phyloP scores from a whole-genome alignment of 1,284 basidiomycete genomes.

The Malassezia caprae region DNA sequence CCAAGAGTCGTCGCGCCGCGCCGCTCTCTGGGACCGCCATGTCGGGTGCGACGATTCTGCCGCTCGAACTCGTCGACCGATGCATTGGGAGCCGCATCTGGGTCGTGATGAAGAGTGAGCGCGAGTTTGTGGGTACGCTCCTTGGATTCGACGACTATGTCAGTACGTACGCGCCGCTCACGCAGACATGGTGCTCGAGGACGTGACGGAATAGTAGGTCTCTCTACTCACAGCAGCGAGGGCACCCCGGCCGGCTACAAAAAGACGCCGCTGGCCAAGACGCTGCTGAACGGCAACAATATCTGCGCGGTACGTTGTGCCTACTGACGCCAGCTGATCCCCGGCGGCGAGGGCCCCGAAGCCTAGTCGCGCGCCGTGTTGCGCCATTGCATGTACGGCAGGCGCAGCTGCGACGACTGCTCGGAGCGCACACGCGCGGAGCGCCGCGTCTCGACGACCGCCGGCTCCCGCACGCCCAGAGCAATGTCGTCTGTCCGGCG shows the following conservation, averaged over 20 bases:
- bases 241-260: constrained; percentile 49
- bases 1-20: neutral
- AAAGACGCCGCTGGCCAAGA: constrained; percentile 74
- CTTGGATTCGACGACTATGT: constrained; percentile 98
- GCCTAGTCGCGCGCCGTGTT: constrained; percentile 11
- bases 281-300: constrained; percentile 90
- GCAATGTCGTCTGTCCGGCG: constrained; percentile 27
- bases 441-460: constrained; percentile 19
- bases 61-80: constrained; percentile 47
- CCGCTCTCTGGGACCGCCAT: constrained; percentile 1
- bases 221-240: constrained; percentile 4
- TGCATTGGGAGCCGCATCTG: constrained; percentile 49
- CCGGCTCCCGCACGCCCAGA: constrained; percentile 22
- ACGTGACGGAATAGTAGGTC: constrained; percentile 86
- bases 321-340: constrained; percentile 16
- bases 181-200: constrained; percentile 91
- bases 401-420: constrained; percentile 13
- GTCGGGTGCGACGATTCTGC: constrained; percentile 33
- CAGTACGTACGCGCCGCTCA: constrained; percentile 61
- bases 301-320: constrained; percentile 75
- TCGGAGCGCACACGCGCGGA: constrained; percentile 18
- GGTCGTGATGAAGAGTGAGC: constrained; percentile 48
- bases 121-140: constrained; percentile 66
- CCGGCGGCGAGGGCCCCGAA: constrained; percentile 21
- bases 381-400: constrained; percentile 25